Evolutionary conservation across 768 basidiomycete genomes (phyloP).

Genomic region (Tulasnella sp.): DNA sequence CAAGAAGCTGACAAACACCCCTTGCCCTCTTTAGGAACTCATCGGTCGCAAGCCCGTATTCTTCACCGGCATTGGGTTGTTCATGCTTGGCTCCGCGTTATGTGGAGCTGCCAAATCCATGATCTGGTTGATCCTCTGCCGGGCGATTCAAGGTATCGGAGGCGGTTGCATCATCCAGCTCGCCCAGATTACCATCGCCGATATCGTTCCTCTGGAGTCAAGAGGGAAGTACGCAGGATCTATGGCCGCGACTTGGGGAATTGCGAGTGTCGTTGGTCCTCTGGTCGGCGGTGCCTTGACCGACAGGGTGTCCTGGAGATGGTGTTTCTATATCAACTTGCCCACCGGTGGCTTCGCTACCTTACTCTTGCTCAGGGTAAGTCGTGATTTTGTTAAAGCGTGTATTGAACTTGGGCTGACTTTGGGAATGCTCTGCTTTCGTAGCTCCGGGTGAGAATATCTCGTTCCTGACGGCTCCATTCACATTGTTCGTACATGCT

Average conservation of each 20-base stretch:
- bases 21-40: conserved; percentile 29
- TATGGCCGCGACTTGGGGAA: conserved; percentile 73
- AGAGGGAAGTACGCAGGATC: conserved; percentile 73
- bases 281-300: conserved; percentile 77
- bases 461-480: neutral
- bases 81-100: conserved; percentile 70
- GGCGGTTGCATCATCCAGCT: conserved; percentile 70
- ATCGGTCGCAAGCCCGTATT: conserved; percentile 63
- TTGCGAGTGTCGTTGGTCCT: conserved; percentile 59
- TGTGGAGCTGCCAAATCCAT: conserved; percentile 76
- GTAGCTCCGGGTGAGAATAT: conserved; percentile 5
- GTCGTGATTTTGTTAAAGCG: neutral
- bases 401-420: neutral
- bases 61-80: conserved; percentile 55
- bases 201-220: conserved; percentile 73
- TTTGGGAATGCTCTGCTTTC: neutral
- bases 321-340: conserved; percentile 40
- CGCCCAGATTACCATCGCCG: conserved; percentile 69
- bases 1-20: neutral
- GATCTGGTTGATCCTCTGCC: conserved; percentile 65
- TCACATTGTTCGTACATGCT: neutral
- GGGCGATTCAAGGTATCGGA: conserved; percentile 78
- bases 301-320: conserved; percentile 71
- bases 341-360: conserved; percentile 62
- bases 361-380: conserved; percentile 55